These are phyloP conservation scores for Stenocarpella maydis DNA, from an alignment of 2,329 filamentous ascomycete genomes.

Conservation along the genomic window DNA sequence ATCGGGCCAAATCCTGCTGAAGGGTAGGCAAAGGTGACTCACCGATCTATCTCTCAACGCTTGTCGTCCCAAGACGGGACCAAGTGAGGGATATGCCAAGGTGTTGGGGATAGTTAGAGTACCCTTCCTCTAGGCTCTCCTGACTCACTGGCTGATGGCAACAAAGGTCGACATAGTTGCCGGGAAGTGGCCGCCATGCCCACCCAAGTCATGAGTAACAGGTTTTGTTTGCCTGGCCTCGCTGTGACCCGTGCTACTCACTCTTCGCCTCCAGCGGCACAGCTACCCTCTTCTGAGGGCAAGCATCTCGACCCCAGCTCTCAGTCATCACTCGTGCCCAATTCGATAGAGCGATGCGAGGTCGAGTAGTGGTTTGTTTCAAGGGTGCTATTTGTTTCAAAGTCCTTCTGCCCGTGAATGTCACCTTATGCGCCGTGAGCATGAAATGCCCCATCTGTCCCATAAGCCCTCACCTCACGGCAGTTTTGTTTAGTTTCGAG, in stretches of 20 bases:
- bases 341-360: slow-evolving; percentile 13
- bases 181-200: not conserved
- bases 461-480: not conserved
- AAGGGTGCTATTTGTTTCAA: slow-evolving; percentile 29
- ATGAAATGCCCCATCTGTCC: not conserved
- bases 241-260: not conserved
- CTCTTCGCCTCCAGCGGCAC: not conserved
- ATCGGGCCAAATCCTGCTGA: slow-evolving; percentile 19
- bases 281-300: not conserved
- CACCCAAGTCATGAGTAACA: slow-evolving; percentile 2
- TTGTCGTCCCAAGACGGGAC: slow-evolving; percentile 15
- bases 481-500: slow-evolving; percentile 11
- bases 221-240: slow-evolving; percentile 8
- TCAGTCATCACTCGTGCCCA: not conserved
- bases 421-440: slow-evolving; percentile 1
- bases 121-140: not conserved
- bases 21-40: slow-evolving; percentile 6
- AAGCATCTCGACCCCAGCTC: slow-evolving; percentile 8
- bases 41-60: not conserved
- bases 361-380: slow-evolving; percentile 30
- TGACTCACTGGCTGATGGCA: slow-evolving; percentile 12
- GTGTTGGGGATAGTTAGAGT: not conserved
- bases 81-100: not conserved
- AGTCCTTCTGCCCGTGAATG: not conserved
- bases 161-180: not conserved